Conservation (phyloP, 441 rosid species). For the Gossypium gossypioides region DNA sequence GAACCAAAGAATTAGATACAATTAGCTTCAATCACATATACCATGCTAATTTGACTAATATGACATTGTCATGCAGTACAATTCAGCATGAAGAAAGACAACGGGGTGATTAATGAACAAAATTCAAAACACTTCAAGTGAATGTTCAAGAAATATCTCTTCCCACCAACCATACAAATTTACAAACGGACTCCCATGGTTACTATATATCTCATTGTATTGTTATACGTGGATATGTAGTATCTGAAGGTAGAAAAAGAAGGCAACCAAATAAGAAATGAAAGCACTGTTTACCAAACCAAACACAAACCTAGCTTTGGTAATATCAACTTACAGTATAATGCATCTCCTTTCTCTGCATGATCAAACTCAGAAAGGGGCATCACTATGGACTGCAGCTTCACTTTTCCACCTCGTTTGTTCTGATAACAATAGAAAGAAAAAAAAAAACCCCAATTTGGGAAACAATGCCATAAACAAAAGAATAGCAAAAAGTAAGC, state of each 20-base stretch:
- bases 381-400: constrained; percentile 53
- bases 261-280: not conserved
- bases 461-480: not conserved
- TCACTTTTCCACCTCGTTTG: constrained; percentile 63
- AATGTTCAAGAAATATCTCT: not conserved
- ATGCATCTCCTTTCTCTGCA: constrained; percentile 65
- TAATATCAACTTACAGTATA: constrained; percentile 36
- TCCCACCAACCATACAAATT: not conserved
- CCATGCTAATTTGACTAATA: not conserved
- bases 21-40: not conserved
- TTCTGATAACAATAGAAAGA: constrained; percentile 26
- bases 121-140: not conserved
- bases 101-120: not conserved
- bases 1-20: constrained; percentile 10
- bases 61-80: not conserved
- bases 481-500: not conserved
- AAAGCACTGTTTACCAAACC: not conserved
- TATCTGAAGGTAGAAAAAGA: not conserved
- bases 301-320: not conserved
- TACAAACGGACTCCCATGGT: not conserved
- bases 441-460: not conserved
- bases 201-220: not conserved
- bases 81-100: not conserved
- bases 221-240: not conserved
- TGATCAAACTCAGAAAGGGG: constrained; percentile 61